These are phyloP conservation scores for Hortiboletus campestris DNA, from an alignment of 768 basidiomycete genomes.

Conservation along the genomic window DNA sequence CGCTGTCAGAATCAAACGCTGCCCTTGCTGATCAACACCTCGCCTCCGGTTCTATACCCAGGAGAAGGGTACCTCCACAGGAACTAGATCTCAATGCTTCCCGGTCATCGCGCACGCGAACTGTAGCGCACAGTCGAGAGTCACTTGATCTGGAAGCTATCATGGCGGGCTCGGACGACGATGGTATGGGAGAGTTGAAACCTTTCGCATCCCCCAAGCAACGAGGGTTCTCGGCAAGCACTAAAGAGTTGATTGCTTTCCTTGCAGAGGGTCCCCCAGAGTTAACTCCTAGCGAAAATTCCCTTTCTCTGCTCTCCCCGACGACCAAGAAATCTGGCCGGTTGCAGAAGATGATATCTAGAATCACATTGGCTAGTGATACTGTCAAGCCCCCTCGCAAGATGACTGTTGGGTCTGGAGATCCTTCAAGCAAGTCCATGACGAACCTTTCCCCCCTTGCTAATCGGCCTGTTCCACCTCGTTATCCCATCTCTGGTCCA, in stretches of 20 bases:
- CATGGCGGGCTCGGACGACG: slow-evolving; percentile 68
- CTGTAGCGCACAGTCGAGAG: slow-evolving; percentile 56
- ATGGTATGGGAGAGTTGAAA: slow-evolving; percentile 35
- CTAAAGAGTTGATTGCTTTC: slow-evolving; percentile 55
- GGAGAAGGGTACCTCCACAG: slow-evolving; percentile 27
- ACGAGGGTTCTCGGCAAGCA: slow-evolving; percentile 42
- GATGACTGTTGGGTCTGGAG: slow-evolving; percentile 25
- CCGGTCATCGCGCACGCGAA: slow-evolving; percentile 39
- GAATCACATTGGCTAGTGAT: slow-evolving; percentile 52
- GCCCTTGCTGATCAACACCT: slow-evolving; percentile 28
- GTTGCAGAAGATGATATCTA: slow-evolving; percentile 81
- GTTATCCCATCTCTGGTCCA: slow-evolving; percentile 46
- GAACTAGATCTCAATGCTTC: slow-evolving; percentile 28
- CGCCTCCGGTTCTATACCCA: slow-evolving; percentile 20
- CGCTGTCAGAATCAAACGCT: slow-evolving; percentile 30
- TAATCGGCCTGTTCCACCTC: slow-evolving; percentile 61
- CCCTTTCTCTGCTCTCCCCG: slow-evolving; percentile 37
- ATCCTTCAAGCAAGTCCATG: slow-evolving; percentile 32
- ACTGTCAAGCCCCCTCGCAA: slow-evolving; percentile 33
- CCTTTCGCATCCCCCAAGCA: slow-evolving; percentile 42
- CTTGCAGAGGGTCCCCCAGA: slow-evolving; percentile 57
- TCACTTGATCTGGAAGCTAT: slow-evolving; percentile 75
- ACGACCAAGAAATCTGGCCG: slow-evolving; percentile 52
- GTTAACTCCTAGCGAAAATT: slow-evolving; percentile 37
- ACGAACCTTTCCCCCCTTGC: slow-evolving; percentile 49